Evolutionary conservation across 2,329 filamentous ascomycete genomes (phyloP), one percentile per base, ranked within the genome.

Genomic region (Bipolaris cookei): DNA sequence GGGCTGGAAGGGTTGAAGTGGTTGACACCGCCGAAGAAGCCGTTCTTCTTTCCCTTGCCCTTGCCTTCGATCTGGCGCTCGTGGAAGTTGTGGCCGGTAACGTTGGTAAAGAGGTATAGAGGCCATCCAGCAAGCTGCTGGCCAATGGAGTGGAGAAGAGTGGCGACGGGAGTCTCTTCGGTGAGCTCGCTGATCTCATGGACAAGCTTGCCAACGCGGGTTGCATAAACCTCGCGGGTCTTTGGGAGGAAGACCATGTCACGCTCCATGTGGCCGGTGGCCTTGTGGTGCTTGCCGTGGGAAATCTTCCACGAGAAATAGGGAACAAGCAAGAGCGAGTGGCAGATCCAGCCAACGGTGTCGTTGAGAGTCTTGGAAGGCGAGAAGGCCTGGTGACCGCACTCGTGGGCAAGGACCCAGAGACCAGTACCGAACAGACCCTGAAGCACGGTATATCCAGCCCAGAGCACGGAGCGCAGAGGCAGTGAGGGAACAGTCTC

Each of bases 231-330:
- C 66, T 95, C 87, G 57, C 93, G 89, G 54, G 92, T 97, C 80
- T 91, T 91, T 59, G 95, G 95, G n/a, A 98, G 84, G 77, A 97
- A 98, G 63, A 98, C 95, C 95, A 99, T 99, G 80, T 99, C 95
- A 68, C 94, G 91, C 81, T 96, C 92, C 81, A 99, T 88, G 84
- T 99, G 87, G 70, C 93, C 95, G 37, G 95, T 99, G 64, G 93
- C 92, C 86, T 98, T 98, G 90, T 99, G 95, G 84, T 99, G 95
- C 87, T 97, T 97, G 83, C 92, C 90, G 82, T 99, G 95, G 66
- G 92, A 97, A 80, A 98, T 93, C 83, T 99, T 96, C 95, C 95
- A 99, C 76, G 92, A 96, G 83, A 97, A 99, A 83, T 98, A 99
- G 20, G 95, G 95, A 46, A 99, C 94, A 54, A 97, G 84, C 37